These are phyloP conservation scores for Tardiomyces depauwii DNA, from an alignment of 1,139 yeast species.

Conservation along the genomic window DNA sequence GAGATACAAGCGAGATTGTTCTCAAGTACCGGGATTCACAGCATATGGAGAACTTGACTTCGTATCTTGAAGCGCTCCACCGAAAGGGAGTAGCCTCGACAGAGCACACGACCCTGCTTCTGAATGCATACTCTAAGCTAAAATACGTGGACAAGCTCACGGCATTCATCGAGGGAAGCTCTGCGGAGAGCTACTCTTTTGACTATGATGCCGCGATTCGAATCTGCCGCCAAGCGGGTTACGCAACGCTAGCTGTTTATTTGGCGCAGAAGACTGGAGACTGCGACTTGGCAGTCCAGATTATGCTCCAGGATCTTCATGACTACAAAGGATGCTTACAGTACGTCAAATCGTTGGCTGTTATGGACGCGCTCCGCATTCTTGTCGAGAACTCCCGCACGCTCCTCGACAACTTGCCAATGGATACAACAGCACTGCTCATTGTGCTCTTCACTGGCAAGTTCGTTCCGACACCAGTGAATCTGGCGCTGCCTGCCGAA, in stretches of 20 bases:
- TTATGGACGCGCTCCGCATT: constrained; percentile 70
- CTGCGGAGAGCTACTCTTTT: constrained; percentile 31
- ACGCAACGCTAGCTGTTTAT: constrained; percentile 55
- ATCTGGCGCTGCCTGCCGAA: neutral
- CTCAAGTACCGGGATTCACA: constrained; percentile 80
- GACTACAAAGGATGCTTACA: constrained; percentile 53
- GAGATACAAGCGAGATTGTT: constrained; percentile 59
- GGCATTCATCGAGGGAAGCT: constrained; percentile 39
- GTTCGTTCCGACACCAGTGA: constrained; percentile 36
- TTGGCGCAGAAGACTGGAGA: constrained; percentile 64
- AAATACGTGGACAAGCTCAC: constrained; percentile 50
- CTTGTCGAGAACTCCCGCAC: constrained; percentile 55
- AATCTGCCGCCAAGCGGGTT: constrained; percentile 70
- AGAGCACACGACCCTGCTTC: constrained; percentile 72
- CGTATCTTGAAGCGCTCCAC: constrained; percentile 53
- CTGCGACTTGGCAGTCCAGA: constrained; percentile 66
- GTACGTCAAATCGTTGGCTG: constrained; percentile 57
- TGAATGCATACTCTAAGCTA: constrained; percentile 77
- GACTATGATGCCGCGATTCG: constrained; percentile 63
- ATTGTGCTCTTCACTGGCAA: constrained; percentile 86
- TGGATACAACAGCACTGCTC: constrained; percentile 69
- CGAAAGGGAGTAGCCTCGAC: constrained; percentile 43
- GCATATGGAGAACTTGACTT: constrained; percentile 53
- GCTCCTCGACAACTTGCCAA: constrained; percentile 58
- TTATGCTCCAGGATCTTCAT: constrained; percentile 55